Evolutionary conservation across 306 rosid species (phyloP).

Genomic region (Senna siamea): DNA sequence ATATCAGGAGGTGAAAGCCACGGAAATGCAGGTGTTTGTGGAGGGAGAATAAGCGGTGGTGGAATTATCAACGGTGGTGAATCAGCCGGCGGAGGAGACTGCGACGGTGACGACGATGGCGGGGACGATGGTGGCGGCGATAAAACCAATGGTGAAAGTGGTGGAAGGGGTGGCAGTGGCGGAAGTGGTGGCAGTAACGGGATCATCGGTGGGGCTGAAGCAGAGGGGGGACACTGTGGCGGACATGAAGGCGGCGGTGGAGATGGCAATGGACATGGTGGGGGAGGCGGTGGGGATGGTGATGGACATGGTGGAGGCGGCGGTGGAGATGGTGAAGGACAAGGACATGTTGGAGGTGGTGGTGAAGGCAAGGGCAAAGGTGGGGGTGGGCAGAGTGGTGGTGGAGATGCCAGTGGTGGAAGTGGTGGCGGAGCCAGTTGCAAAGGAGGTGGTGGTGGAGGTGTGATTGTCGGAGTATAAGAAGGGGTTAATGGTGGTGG

Average conservation of each 20-base stretch:
- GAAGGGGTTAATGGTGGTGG: background rate
- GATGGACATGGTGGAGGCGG: conserved; percentile 16
- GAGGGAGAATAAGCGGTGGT: conserved; percentile 53
- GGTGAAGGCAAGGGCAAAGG: background rate
- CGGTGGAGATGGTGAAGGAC: background rate
- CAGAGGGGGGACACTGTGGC: background rate
- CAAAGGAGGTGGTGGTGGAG: background rate
- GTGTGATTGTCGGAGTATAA: background rate
- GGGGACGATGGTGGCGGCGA: conserved; percentile 17
- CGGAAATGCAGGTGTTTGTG: conserved; percentile 53
- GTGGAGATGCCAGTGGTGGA: background rate
- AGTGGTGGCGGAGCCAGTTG: background rate
- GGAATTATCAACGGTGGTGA: conserved; percentile 44
- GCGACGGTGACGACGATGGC: conserved; percentile 33
- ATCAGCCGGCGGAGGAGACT: conserved; percentile 36
- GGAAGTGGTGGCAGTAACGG: background rate
- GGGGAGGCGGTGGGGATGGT: background rate
- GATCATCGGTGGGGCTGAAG: background rate
- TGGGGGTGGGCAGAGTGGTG: conserved; percentile 17
- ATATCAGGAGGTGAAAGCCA: conserved; percentile 52
- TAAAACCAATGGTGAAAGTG: conserved; percentile 38
- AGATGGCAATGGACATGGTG: background rate
- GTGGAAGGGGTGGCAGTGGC: background rate
- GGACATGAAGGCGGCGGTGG: conserved; percentile 26
- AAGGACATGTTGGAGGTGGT: background rate